Conservation (phyloP, 2,329 filamentous ascomycete genomes). For the Arthrobotrys iridis region DNA sequence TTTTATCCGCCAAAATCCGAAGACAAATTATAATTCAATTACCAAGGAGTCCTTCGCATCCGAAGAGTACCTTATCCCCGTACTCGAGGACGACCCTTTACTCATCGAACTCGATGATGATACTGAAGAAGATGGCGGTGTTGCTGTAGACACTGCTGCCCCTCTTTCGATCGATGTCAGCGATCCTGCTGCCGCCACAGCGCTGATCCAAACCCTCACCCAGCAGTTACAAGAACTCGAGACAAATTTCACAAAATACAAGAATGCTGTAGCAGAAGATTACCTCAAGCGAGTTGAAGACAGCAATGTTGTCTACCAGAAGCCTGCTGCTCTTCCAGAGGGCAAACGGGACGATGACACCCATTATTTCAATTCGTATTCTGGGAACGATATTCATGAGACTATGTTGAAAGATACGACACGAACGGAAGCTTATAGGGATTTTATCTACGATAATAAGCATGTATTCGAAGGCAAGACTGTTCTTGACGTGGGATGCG, state of each 20-base stretch:
- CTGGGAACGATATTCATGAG: slow-evolving; percentile 88
- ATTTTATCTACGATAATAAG: slow-evolving; percentile 94
- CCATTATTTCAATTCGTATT: slow-evolving; percentile 73
- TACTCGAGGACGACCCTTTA: slow-evolving; percentile 87
- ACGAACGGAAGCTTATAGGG: slow-evolving; percentile 88
- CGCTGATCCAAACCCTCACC: slow-evolving; percentile 63
- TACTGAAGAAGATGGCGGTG: slow-evolving; percentile 60
- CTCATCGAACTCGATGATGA: slow-evolving; percentile 85
- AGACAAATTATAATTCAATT: slow-evolving; percentile 61
- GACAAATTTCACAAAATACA: slow-evolving; percentile 62
- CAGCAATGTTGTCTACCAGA: slow-evolving; percentile 64
- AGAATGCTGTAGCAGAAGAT: slow-evolving; percentile 61
- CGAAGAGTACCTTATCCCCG: slow-evolving; percentile 83
- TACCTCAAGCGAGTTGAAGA: slow-evolving; percentile 60
- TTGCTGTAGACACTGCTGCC: slow-evolving; percentile 53
- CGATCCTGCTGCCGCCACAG: slow-evolving; percentile 62
- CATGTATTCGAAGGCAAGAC: slow-evolving; percentile 82
- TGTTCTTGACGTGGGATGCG: slow-evolving; percentile 90
- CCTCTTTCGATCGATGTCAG: slow-evolving; percentile 57
- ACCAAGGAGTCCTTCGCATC: slow-evolving; percentile 70
- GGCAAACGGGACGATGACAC: slow-evolving; percentile 67
- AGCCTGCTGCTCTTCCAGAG: slow-evolving; percentile 62
- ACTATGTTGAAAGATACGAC: slow-evolving; percentile 93
- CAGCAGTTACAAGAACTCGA: slow-evolving; percentile 61
- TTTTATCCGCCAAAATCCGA: slow-evolving; percentile 63